These are phyloP conservation scores for Wallacemonas sp. DNA, from an alignment of 208 protist species.

Conservation along the genomic window DNA sequence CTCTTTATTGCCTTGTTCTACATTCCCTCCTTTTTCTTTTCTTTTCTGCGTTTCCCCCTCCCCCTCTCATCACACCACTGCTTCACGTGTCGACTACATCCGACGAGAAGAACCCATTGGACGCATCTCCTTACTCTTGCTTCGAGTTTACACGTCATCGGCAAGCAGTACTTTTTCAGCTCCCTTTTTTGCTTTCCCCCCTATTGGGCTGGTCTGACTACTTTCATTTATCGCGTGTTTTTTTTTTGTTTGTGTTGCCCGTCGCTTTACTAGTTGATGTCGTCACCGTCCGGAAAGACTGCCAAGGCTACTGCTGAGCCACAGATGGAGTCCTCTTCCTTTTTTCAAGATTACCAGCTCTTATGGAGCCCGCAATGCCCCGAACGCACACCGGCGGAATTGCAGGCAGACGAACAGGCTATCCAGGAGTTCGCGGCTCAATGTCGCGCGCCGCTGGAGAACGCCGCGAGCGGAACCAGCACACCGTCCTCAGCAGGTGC, in stretches of 20 bases:
- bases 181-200: neutral
- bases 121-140: too few species aligned
- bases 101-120: too few species aligned
- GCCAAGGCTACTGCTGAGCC: too few species aligned
- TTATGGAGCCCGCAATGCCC: slow-evolving; percentile 54
- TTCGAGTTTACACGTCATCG: too few species aligned
- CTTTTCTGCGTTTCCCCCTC: too few species aligned
- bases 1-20: neutral
- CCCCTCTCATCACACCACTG: too few species aligned
- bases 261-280: too few species aligned
- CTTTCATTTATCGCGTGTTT: slow-evolving; percentile 9
- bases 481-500: too few species aligned
- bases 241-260: slow-evolving; percentile 5
- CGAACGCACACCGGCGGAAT: slow-evolving; percentile 21
- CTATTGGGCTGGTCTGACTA: neutral
- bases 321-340: too few species aligned
- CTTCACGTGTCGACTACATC: too few species aligned
- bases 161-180: neutral
- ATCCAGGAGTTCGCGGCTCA: neutral
- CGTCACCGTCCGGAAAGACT: too few species aligned
- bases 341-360: slow-evolving; percentile 57
- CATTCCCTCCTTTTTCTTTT: neutral
- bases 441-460: neutral
- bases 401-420: slow-evolving; percentile 1
- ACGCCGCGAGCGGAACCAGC: neutral